These are phyloP conservation scores for Auricularia sp. DNA, from an alignment of 768 basidiomycete species.

Conservation along the genomic window DNA sequence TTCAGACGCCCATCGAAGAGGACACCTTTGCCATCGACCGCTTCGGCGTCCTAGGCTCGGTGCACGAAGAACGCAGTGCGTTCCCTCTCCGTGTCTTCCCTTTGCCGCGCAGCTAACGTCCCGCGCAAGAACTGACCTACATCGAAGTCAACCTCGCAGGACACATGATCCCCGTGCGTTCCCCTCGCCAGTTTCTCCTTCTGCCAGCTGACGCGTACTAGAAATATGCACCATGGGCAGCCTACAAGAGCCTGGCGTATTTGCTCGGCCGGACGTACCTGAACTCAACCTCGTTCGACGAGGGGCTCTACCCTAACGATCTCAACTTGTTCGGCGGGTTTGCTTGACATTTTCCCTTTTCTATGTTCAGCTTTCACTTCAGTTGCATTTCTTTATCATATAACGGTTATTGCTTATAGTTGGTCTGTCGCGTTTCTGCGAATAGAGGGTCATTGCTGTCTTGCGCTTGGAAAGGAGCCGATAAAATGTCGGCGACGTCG, in stretches of 20 bases:
- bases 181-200: not conserved
- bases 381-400: no score
- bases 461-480: no score
- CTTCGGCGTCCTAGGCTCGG: conserved; percentile 23
- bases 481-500: no score
- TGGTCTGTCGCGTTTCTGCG: conserved; percentile 3
- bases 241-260: conserved; percentile 5
- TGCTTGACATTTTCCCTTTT: no score
- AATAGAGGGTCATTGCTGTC: not conserved
- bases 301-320: not conserved
- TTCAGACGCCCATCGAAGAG: conserved; percentile 24
- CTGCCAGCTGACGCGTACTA: conserved; percentile 12
- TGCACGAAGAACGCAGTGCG: conserved; percentile 24
- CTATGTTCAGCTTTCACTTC: no score
- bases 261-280: conserved; percentile 3
- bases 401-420: no score
- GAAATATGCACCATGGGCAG: conserved; percentile 19
- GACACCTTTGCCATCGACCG: conserved; percentile 24
- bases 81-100: not conserved
- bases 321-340: not conserved
- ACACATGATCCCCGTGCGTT: conserved; percentile 19
- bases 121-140: not conserved
- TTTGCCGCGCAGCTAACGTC: not conserved
- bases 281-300: conserved; percentile 2
- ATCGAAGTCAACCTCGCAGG: conserved; percentile 1